Evolutionary conservation across 805 yeast species (phyloP).

Genomic region (Candida michaelii): DNA sequence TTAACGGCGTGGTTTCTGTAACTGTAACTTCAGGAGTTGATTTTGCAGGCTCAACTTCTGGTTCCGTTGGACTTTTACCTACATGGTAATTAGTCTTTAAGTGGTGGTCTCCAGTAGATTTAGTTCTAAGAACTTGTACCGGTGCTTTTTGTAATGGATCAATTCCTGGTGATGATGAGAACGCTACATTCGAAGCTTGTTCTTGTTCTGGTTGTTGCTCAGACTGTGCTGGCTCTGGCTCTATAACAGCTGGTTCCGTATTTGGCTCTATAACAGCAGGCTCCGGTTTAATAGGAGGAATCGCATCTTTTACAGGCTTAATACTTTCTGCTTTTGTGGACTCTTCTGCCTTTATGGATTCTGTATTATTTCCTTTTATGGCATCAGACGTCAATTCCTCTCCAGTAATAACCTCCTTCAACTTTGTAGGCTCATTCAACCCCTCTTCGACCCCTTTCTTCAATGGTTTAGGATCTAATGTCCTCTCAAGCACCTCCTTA

Average conservation of each 20-base stretch:
- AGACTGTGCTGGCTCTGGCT: no score
- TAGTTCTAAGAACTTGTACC: background rate
- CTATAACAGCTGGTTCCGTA: no score
- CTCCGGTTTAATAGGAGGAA: no score
- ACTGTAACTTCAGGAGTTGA: slow-evolving; percentile 4
- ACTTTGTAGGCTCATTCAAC: no score
- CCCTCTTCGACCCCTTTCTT: background rate
- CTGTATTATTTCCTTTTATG: no score
- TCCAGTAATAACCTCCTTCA: no score
- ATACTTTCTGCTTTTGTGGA: no score
- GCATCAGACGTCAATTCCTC: no score
- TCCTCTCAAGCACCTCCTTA: background rate
- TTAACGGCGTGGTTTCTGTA: slow-evolving; percentile 9
- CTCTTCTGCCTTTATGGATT: no score
- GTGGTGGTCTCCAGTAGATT: slow-evolving; percentile 2
- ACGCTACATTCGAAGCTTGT: background rate
- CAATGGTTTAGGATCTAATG: background rate
- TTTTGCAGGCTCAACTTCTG: background rate
- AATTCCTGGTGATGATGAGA: background rate
- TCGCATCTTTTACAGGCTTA: no score
- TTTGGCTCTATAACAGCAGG: no score
- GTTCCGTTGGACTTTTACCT: background rate
- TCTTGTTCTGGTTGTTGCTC: no score
- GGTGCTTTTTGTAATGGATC: slow-evolving; percentile 3
- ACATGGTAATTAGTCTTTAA: slow-evolving; percentile 3